phyloP scores from a whole-genome alignment of 345 rosid genomes.

The Heritiera fomes region DNA sequence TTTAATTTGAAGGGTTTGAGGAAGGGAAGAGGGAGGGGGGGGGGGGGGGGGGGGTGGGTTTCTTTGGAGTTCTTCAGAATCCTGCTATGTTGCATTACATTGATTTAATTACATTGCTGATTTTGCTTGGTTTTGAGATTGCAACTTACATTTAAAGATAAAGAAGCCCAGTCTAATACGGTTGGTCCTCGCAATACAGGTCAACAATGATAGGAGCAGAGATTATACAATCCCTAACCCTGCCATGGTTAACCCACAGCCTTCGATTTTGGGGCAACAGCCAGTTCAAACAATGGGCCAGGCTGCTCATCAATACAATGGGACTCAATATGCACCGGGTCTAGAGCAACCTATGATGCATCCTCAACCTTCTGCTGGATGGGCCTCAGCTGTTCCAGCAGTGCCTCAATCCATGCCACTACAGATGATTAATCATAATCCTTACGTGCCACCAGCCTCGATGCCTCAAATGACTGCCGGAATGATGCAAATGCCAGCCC shows the following conservation, averaged over 20 bases:
- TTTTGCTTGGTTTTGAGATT: background rate
- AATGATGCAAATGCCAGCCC: constrained; percentile 59
- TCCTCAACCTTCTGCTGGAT: constrained; percentile 53
- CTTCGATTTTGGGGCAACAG: constrained; percentile 73
- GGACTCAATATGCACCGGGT: constrained; percentile 39
- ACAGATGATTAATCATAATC: constrained; percentile 54
- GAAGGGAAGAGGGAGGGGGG: background rate
- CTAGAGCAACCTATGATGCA: constrained; percentile 47
- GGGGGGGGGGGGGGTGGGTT: background rate
- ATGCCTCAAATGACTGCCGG: constrained; percentile 57
- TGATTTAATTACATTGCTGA: background rate
- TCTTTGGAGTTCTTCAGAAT: background rate
- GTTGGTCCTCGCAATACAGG: constrained; percentile 41
- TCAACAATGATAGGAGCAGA: constrained; percentile 89
- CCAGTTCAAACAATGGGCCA: constrained; percentile 44
- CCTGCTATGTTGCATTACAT: background rate
- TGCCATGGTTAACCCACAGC: constrained; percentile 48
- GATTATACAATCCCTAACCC: constrained; percentile 77
- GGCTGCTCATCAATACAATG: constrained; percentile 47
- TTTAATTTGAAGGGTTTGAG: background rate
- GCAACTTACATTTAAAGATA: background rate
- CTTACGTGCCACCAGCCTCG: constrained; percentile 53
- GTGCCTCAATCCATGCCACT: constrained; percentile 54
- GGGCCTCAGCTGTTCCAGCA: constrained; percentile 52
- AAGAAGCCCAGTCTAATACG: background rate